Percentiles rank a stretch among this genome's conserved stretches.
These are phyloP conservation scores for Heterobasidion parviporum DNA, from an alignment of 1,284 basidiomycete species.

Conservation along the genomic window DNA sequence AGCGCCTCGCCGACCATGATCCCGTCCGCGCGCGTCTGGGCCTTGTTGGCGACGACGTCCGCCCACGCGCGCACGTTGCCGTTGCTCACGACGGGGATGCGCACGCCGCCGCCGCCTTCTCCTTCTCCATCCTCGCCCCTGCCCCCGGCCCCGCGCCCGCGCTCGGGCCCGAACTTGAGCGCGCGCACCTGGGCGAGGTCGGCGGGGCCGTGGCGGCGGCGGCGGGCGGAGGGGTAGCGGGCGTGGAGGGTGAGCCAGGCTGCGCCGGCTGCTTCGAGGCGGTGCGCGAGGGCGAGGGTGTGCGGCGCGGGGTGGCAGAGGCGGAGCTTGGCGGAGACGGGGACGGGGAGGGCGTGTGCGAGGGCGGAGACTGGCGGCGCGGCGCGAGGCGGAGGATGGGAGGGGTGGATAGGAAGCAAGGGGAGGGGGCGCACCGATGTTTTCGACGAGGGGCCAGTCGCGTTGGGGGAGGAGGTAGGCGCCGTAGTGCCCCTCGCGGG, in stretches of 20 bases:
- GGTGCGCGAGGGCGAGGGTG: constrained; percentile 48
- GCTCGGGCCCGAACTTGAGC: constrained; percentile 27
- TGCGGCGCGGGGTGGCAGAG: constrained; percentile 34
- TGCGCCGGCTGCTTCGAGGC: constrained; percentile 52
- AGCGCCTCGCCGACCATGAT: constrained; percentile 73
- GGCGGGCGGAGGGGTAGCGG: constrained; percentile 57
- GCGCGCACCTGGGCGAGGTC: constrained; percentile 50
- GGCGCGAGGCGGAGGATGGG: background rate
- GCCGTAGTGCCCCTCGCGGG: constrained; percentile 59
- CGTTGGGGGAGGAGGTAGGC: constrained; percentile 63
- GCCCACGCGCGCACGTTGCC: constrained; percentile 60
- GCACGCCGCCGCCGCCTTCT: constrained; percentile 22
- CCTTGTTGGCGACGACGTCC: constrained; percentile 47
- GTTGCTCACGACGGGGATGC: constrained; percentile 62
- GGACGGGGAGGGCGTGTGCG: constrained; percentile 47
- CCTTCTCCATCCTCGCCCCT: too few relatives aligned
- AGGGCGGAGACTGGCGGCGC: constrained; percentile 44
- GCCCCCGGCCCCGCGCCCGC: too few relatives aligned
- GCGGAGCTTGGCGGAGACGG: constrained; percentile 53
- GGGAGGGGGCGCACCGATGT: constrained; percentile 38
- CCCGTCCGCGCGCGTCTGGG: constrained; percentile 58
- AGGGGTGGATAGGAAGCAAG: background rate
- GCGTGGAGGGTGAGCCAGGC: constrained; percentile 67
- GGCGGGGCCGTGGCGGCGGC: constrained; percentile 60
- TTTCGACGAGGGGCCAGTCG: constrained; percentile 61